Evolutionary conservation across 345 rosid species (phyloP), one percentile per base, ranked within the genome.

Genomic region (Eucalyptus erythrocorys): DNA sequence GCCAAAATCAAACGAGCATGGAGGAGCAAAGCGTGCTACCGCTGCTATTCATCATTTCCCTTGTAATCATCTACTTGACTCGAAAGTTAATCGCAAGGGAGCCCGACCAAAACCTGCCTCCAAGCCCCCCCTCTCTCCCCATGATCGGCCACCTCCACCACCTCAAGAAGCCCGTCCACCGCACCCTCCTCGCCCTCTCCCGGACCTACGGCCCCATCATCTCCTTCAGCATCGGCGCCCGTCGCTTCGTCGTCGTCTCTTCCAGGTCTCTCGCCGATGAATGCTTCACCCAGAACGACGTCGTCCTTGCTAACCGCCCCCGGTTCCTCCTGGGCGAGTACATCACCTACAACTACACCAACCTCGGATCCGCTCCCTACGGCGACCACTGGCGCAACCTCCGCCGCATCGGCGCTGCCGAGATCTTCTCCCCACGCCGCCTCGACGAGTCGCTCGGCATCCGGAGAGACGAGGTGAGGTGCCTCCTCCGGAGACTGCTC

Each of bases 371-470:
- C 14, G 86, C 93, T 8, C 84, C 94, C 37, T 93, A 93, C 40
- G 94, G 95, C 6, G 90, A 91, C 43, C 95, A 92, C 59, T 93
- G 95, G 94, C 93, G 95, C 30, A 93, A 81, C 91, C 91, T 94
- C 48, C 91, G 95, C 81, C 91, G 92, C 34, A 85, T 94, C 49
- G 88, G 87, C 9, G 30, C 92, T 27, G 48, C 90, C 5, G 93
- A 92, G 71, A 87, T 94, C 13, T 91, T 94, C 89, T 93, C 95
- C 13, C 17, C 90, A 12, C 80, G 82, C 57, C 90, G 92, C 16
- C 92, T 94, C 42, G 88, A 87, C 64, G 59, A 22, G 64, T 88
- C 68, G 27, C 49, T 51, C 13, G 48, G 48, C 61, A 88, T 92
- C 42, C 86, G 94, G 57, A 88, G 82, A 87, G 93, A 91, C 48